Base-by-base conservation (phyloP, 148 eudicot genomes). In the Heliamphora exappendiculata region DNA sequence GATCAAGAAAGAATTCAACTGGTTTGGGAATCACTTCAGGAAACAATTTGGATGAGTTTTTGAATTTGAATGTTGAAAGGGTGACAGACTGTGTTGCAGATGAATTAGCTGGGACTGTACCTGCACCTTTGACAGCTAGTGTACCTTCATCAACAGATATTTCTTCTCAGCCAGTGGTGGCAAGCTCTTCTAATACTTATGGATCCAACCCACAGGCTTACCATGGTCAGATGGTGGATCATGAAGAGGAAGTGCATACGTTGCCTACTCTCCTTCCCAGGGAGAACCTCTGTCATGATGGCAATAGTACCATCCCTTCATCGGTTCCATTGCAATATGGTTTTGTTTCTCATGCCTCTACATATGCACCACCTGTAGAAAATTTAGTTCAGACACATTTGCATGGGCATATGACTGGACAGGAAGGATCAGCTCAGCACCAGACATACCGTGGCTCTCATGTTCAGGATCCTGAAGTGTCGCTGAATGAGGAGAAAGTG, bases 1-100 rank as follows among this genome's bases (percentile, higher is more conserved):
- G 70, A n/a, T 75, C 78, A 47, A 62, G 78, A n/a, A 75, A 31
- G 31, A 75, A 31, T 44, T 75, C 78, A 47, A 39, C 82, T 74
- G 83, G 79, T 54, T 77, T 88, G 79, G 79, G 83, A 51, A 77
- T 82, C 71, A 74, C 87, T 80, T 88, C 87, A 47, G 89, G 83
- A 10, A 84, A 82, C 83, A 71, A 71, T 71, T 34, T 71, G 75
- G 60, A 71, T 51, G 75, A 71, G 60, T 53, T 71, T 82, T 79
- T 84, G 57, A 67, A 68, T 67, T 80, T 66, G 67, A 82, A 81
- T 76, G 76, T 57, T 58, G 76, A 76, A 74, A 84, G 75, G 72
- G 84, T 74, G 59, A 47, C 57, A 49, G 70, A 12, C 36, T 50
- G 50, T 10, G 66, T 22, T 7, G 66, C 65, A 39, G 47, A 42